These are phyloP conservation scores for Sporothrix humicola DNA, from an alignment of 2,329 filamentous ascomycete species.

Conservation along the genomic window DNA sequence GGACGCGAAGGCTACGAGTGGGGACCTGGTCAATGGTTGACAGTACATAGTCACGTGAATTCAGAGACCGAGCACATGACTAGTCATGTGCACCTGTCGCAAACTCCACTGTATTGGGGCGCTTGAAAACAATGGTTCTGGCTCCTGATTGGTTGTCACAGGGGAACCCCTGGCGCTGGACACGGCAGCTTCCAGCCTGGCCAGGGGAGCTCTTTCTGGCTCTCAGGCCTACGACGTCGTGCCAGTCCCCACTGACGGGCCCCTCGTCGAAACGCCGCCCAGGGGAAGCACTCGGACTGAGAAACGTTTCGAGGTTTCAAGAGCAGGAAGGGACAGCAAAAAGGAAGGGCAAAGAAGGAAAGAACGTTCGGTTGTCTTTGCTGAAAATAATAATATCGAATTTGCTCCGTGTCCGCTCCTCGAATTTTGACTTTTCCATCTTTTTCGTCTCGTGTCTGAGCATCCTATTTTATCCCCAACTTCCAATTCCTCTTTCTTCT, in stretches of 20 bases:
- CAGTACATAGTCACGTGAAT: background rate
- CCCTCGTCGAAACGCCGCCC: conserved; percentile 31
- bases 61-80: background rate
- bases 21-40: background rate
- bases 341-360: background rate
- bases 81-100: background rate
- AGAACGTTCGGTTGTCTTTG: conserved; percentile 6
- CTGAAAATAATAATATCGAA: background rate
- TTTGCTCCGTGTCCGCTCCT: conserved; percentile 9
- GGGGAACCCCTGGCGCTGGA: conserved; percentile 23
- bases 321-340: background rate
- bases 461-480: conserved; percentile 4
- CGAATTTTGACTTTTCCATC: conserved; percentile 11
- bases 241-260: conserved; percentile 10
- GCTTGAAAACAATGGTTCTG: background rate
- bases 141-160: conserved; percentile 31
- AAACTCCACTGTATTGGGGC: background rate
- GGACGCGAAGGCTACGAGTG: conserved; percentile 32
- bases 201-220: conserved; percentile 20
- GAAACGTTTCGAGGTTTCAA: conserved; percentile 32
- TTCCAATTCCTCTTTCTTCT: background rate
- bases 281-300: conserved; percentile 23
- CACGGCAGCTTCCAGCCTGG: background rate
- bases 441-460: conserved; percentile 5
- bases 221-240: background rate